Percentiles rank a stretch among this genome's conserved stretches.
These are phyloP conservation scores for Drechslerella coelobrocha DNA, from an alignment of 2,329 filamentous ascomycete genomes.

Conservation along the genomic window DNA sequence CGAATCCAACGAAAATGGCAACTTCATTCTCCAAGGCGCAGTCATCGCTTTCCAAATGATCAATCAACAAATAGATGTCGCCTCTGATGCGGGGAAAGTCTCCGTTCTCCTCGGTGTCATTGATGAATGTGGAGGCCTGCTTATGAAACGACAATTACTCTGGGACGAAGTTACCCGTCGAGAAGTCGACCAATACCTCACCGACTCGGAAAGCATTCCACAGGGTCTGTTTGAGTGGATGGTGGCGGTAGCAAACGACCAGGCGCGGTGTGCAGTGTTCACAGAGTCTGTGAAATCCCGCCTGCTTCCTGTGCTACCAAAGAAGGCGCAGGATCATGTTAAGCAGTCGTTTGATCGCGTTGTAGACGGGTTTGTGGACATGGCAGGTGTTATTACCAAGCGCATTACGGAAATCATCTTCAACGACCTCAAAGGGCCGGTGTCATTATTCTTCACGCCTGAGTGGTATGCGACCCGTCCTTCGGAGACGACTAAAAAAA, in stretches of 20 bases:
- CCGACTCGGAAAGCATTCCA: conserved; percentile 55
- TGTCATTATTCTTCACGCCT: conserved; percentile 87
- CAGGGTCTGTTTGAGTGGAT: conserved; percentile 75
- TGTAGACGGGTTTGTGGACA: conserved; percentile 91
- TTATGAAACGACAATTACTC: conserved; percentile 79
- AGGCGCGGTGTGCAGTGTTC: conserved; percentile 97
- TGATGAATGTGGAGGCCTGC: conserved; percentile 89
- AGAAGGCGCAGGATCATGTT: conserved; percentile 81
- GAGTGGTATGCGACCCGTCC: conserved; percentile 76
- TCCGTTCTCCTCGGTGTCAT: conserved; percentile 95
- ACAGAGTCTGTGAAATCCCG: conserved; percentile 73
- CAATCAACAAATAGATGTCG: conserved; percentile 86
- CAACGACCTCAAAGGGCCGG: conserved; percentile 81
- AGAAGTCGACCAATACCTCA: conserved; percentile 77
- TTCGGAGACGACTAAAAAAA: conserved; percentile 65
- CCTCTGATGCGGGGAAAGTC: conserved; percentile 79
- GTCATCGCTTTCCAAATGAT: conserved; percentile 90
- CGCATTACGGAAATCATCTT: conserved; percentile 89
- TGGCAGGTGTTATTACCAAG: conserved; percentile 89
- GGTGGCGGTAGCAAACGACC: conserved; percentile 94
- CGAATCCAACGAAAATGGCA: conserved; percentile 53
- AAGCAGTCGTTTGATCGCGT: conserved; percentile 76
- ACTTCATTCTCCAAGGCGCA: conserved; percentile 54
- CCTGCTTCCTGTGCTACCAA: conserved; percentile 80
- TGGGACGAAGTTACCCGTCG: conserved; percentile 90